Evolutionary conservation across 495 filamentous ascomycete genomes (phyloP), one percentile per base, ranked within the genome.

Genomic region (Trichoderma gamsii): DNA sequence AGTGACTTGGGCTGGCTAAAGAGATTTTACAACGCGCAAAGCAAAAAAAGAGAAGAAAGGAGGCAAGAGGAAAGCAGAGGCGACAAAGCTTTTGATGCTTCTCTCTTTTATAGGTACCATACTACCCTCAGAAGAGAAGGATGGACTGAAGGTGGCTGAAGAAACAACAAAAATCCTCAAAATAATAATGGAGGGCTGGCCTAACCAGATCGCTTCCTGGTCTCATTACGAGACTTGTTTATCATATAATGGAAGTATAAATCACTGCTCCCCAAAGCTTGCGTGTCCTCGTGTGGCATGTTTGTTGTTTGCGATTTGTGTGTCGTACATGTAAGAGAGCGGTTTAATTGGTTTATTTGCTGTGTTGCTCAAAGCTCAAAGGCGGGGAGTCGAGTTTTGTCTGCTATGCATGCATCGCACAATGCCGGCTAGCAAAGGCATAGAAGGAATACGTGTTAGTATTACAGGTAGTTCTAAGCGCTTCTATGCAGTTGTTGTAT

Each of bases 361-460:
- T 9, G 44, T 49, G 44, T 11, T 44, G 43, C 16, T 29, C 41
- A 44, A 16, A 16, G 43, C 18, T 46, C 13, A 46, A 46, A 0
- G 43, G 43, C 12, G 43, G 43, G 43, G 18, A 46, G 43, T 4
- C 29, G 29, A 29, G 1, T 15, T 15, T 18, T 16, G 43, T 46
- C 18, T 18, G 12, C 16, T n/a, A 21, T 61, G 21, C 21, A 59
- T 59, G 25, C 56, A 61, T 18, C 13, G 27, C 56, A 61, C 27
- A 61, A 61, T 18, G 49, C 25, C 56, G 56, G 56, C 56, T 61
- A 61, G 9, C 8, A 29, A 21, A 61, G 56, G 56, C 56, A 61
- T 21, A 27, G 56, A 32, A 4, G n/a, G 13, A 16, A 49, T 49
- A n/a, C 13, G n/a, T 49, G 5, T 49, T 16, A 4, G 5, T 49